A percentile compares a stretch with the other conserved stretches of the same genome.
Evolutionary conservation across 2,329 filamentous ascomycete genomes (phyloP).

Genomic region (Xylariaceae sp.): DNA sequence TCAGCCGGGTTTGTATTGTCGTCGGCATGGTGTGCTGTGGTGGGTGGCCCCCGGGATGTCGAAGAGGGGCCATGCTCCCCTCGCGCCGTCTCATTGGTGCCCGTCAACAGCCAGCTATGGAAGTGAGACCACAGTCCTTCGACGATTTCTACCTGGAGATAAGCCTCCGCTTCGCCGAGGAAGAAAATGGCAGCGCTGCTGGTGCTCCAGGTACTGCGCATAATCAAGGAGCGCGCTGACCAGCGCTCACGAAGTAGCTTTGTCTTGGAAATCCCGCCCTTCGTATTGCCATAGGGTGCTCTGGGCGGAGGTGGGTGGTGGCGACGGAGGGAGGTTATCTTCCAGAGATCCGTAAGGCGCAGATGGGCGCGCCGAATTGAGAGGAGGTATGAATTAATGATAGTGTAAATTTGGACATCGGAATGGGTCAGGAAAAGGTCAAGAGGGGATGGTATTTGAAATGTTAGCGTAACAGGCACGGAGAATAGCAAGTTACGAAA

Average conservation of each 20-base stretch:
- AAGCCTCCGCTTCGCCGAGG: slow-evolving; percentile 79
- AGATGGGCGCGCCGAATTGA: slow-evolving; percentile 83
- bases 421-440: slow-evolving; percentile 78
- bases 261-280: slow-evolving; percentile 57
- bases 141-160: slow-evolving; percentile 86
- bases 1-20: slow-evolving; percentile 4
- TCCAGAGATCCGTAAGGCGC: slow-evolving; percentile 81
- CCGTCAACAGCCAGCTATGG: slow-evolving; percentile 69
- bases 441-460: slow-evolving; percentile 72
- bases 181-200: slow-evolving; percentile 85
- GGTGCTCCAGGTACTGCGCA: slow-evolving; percentile 86
- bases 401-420: slow-evolving; percentile 75
- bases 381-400: slow-evolving; percentile 82
- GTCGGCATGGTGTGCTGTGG: background rate
- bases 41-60: background rate
- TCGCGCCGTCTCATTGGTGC: slow-evolving; percentile 31
- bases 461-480: slow-evolving; percentile 63
- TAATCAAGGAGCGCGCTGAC: slow-evolving; percentile 57
- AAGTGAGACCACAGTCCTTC: slow-evolving; percentile 77
- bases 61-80: slow-evolving; percentile 18
- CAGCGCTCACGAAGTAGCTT: slow-evolving; percentile 60
- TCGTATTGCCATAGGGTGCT: slow-evolving; percentile 58
- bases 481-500: slow-evolving; percentile 84
- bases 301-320: slow-evolving; percentile 69
- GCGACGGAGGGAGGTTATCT: slow-evolving; percentile 70